Evolutionary conservation across 2,329 filamentous ascomycete genomes (phyloP).

Genomic region (Trichoderma sp.): DNA sequence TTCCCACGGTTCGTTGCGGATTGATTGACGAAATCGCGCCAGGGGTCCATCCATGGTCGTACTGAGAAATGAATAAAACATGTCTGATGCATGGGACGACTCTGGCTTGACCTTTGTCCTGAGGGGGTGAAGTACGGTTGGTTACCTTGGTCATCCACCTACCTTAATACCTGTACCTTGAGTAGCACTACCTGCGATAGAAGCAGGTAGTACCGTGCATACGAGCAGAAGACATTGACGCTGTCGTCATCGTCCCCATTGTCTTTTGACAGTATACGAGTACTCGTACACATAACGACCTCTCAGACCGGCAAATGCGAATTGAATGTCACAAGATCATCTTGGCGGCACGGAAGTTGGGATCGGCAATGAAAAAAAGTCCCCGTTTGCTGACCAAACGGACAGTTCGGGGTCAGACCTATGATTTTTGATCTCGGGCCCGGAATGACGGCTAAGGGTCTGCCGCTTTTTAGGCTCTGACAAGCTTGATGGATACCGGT

Average conservation of each 20-base stretch:
- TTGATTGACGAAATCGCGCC: neutral
- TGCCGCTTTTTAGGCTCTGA: neutral
- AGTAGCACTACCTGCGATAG: neutral
- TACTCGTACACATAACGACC: neutral
- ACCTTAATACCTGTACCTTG: neutral
- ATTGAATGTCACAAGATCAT: neutral
- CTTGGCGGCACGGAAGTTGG: neutral
- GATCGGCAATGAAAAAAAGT: neutral
- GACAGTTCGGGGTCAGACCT: neutral
- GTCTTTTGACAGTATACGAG: neutral
- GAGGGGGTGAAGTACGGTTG: neutral
- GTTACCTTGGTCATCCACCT: neutral
- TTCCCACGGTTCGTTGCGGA: constrained; percentile 2
- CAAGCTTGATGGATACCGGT: neutral
- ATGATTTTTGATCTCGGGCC: neutral
- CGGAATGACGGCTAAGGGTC: neutral
- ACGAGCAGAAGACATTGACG: neutral
- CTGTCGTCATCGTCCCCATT: neutral
- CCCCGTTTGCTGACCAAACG: neutral
- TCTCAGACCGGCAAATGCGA: neutral
- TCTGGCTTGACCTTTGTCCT: neutral
- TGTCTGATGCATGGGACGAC: neutral
- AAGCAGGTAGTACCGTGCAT: neutral
- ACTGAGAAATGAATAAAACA: neutral
- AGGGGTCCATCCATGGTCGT: neutral